Percentiles rank a stretch among this genome's conserved stretches.
These are phyloP conservation scores for Penicillium sp. DNA, from an alignment of 2,329 filamentous ascomycete genomes.

Conservation along the genomic window DNA sequence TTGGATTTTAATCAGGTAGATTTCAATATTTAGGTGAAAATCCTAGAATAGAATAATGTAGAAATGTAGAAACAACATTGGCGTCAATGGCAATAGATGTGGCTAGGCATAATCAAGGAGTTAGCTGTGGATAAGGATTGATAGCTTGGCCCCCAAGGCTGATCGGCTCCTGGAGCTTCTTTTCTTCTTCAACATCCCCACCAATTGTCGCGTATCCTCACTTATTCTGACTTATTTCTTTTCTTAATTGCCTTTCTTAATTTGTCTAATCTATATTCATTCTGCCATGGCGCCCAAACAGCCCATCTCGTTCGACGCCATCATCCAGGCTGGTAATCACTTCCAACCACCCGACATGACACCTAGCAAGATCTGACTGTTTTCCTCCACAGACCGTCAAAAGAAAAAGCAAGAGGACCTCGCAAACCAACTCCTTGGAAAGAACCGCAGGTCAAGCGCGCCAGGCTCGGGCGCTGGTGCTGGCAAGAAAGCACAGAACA, in stretches of 20 bases:
- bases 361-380: constrained; percentile 8
- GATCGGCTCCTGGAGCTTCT: constrained; percentile 12
- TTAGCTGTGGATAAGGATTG: background rate
- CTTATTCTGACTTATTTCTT: background rate
- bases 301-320: constrained; percentile 49
- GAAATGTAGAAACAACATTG: background rate
- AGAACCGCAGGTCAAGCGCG: constrained; percentile 50
- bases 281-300: constrained; percentile 38
- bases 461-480: constrained; percentile 42
- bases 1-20: background rate
- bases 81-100: background rate
- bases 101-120: background rate
- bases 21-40: background rate
- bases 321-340: constrained; percentile 50
- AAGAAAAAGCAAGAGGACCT: constrained; percentile 57
- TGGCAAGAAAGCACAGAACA: constrained; percentile 24
- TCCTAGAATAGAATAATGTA: background rate
- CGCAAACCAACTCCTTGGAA: constrained; percentile 59
- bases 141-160: constrained; percentile 1
- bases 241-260: background rate
- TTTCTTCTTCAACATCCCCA: constrained; percentile 9
- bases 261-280: background rate
- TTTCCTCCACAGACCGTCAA: constrained; percentile 45
- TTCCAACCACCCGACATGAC: background rate
- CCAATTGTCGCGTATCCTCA: background rate